Conservation (phyloP, 2,329 filamentous ascomycete genomes). For the Grosmannia serpens region DNA sequence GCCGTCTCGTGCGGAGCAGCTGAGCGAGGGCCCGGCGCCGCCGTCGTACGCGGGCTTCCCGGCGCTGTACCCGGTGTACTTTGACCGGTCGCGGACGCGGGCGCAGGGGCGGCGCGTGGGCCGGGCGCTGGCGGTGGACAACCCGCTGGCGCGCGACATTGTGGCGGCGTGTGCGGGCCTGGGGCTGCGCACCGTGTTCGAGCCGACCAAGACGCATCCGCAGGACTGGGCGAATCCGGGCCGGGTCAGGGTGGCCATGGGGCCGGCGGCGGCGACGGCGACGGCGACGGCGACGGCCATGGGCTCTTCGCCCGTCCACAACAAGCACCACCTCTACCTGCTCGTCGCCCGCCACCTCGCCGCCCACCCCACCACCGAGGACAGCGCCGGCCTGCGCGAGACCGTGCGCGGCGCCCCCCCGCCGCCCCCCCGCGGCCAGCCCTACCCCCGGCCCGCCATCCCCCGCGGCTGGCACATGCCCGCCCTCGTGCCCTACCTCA, state of each 20-base stretch:
- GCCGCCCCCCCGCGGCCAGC: constrained; percentile 50
- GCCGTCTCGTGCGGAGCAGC: constrained; percentile 19
- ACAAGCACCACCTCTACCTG: constrained; percentile 79
- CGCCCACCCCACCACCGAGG: constrained; percentile 64
- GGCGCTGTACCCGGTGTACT: constrained; percentile 92
- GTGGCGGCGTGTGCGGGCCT: constrained; percentile 71
- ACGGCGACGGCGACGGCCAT: constrained; percentile 18
- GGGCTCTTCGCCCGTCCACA: constrained; percentile 51
- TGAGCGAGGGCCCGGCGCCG: constrained; percentile 26
- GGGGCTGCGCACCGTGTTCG: constrained; percentile 64
- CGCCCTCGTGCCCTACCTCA: constrained; percentile 73
- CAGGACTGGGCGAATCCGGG: constrained; percentile 98
- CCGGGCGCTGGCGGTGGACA: constrained; percentile 59
- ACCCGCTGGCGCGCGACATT: constrained; percentile 83
- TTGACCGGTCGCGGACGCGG: constrained; percentile 64
- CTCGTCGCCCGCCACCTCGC: constrained; percentile 68
- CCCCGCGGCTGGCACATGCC: constrained; percentile 89
- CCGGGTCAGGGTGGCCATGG: constrained; percentile 65
- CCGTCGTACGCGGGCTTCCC: constrained; percentile 63
- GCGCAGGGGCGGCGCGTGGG: constrained; percentile 73
- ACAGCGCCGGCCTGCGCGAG: constrained; percentile 55
- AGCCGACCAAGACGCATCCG: constrained; percentile 85
- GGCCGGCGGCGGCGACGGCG: constrained; percentile 21
- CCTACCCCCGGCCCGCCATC: constrained; percentile 60
- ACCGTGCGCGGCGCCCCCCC: constrained; percentile 62